These are phyloP conservation scores for Candida palmyrensis DNA, from an alignment of 805 yeast species.

Conservation along the genomic window DNA sequence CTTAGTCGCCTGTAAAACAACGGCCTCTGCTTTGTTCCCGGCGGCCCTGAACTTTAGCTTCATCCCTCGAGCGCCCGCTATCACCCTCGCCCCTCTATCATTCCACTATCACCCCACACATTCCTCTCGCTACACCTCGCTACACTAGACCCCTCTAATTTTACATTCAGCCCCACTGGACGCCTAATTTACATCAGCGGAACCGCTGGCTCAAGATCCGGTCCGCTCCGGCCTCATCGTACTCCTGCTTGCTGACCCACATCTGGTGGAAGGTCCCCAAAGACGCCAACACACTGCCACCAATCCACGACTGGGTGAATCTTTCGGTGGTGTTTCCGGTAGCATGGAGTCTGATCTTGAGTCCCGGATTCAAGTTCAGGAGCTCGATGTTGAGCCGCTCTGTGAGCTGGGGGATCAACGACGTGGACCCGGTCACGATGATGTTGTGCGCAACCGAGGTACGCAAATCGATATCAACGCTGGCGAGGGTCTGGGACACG, in stretches of 20 bases:
- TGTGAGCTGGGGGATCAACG: conserved; percentile 75
- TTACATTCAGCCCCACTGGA: too few relatives aligned
- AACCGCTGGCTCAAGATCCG: conserved; percentile 77
- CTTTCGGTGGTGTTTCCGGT: conserved; percentile 77
- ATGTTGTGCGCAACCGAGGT: conserved; percentile 86
- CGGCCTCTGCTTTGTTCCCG: too few relatives aligned
- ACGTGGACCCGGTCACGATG: conserved; percentile 79
- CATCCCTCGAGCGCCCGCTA: too few relatives aligned
- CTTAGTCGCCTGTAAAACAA: too few relatives aligned
- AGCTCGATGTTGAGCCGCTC: conserved; percentile 73
- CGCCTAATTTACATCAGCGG: too few relatives aligned
- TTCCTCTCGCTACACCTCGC: too few relatives aligned
- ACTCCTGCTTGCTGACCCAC: conserved; percentile 88
- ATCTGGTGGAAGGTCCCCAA: conserved; percentile 92
- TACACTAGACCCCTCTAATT: too few relatives aligned
- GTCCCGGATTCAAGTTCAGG: conserved; percentile 67
- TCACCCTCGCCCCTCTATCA: too few relatives aligned
- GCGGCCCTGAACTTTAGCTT: too few relatives aligned
- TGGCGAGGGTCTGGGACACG: conserved; percentile 48
- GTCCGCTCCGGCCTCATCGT: conserved; percentile 83
- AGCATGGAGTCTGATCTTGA: conserved; percentile 79
- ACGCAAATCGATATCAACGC: conserved; percentile 75
- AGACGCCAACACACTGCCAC: conserved; percentile 83
- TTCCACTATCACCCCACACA: too few relatives aligned
- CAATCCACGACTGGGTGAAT: conserved; percentile 81